A percentile compares a stretch with the other conserved stretches of the same genome.
These are phyloP conservation scores for Peronospora tabacina DNA, from an alignment of 352 stramenopile species.

Conservation along the genomic window DNA sequence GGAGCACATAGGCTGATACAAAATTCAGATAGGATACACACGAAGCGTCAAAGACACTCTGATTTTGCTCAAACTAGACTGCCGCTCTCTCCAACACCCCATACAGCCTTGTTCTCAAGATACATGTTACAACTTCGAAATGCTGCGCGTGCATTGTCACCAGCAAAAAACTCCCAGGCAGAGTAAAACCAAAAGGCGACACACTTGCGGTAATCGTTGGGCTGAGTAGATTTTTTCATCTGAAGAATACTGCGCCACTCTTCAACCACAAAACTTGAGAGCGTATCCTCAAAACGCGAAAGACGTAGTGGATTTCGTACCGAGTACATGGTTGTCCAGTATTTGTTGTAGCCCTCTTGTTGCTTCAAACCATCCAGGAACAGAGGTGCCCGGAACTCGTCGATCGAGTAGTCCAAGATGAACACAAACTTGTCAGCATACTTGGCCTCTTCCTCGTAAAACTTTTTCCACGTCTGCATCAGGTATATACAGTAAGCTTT, in stretches of 20 bases:
- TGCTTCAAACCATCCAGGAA: conserved; percentile 69
- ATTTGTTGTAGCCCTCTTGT: conserved; percentile 76
- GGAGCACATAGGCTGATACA: neutral
- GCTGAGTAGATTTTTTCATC: conserved; percentile 78
- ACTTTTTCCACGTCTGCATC: conserved; percentile 77
- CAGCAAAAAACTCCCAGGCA: conserved; percentile 75
- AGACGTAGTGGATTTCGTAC: conserved; percentile 64
- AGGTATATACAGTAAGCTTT: neutral
- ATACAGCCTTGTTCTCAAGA: conserved; percentile 59
- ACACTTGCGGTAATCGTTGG: conserved; percentile 84
- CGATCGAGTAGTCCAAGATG: conserved; percentile 53
- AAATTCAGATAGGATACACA: conserved; percentile 6
- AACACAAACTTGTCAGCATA: conserved; percentile 84
- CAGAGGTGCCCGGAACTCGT: conserved; percentile 58
- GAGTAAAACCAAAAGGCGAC: conserved; percentile 86
- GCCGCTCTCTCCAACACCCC: conserved; percentile 25
- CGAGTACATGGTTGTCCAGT: conserved; percentile 73
- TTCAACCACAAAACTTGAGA: conserved; percentile 61
- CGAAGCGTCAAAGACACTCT: conserved; percentile 1
- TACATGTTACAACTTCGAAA: conserved; percentile 85
- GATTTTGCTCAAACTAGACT: conserved; percentile 24
- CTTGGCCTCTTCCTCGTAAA: conserved; percentile 82
- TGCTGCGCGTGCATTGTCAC: conserved; percentile 57
- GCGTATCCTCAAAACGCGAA: conserved; percentile 65
- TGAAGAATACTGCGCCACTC: conserved; percentile 71